Conservation (phyloP, 1,284 basidiomycete genomes). For the Coniferiporia sulphurascens region DNA sequence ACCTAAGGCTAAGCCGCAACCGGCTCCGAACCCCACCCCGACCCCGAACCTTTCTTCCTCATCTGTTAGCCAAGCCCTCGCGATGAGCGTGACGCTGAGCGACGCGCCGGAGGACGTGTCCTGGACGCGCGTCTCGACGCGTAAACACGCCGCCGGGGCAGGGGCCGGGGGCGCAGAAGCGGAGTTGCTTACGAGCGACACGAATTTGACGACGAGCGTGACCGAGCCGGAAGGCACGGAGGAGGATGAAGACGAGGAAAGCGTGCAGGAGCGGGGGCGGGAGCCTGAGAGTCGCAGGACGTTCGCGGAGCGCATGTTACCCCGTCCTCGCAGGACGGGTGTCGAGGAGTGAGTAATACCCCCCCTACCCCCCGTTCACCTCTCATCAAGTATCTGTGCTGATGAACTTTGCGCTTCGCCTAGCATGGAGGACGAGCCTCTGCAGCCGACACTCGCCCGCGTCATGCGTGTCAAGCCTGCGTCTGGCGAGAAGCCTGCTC, state of each 20-base stretch:
- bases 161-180: constrained; percentile 14
- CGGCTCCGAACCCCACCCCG: too few species aligned
- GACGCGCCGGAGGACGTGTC: constrained; percentile 40
- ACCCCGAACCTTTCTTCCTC: neutral
- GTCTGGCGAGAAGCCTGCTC: constrained; percentile 50
- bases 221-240: constrained; percentile 47
- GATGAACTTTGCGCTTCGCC: constrained; percentile 15
- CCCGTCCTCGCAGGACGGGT: constrained; percentile 55
- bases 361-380: constrained; percentile 18
- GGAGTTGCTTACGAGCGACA: constrained; percentile 47
- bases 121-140: constrained; percentile 49
- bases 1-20: neutral
- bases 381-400: constrained; percentile 14
- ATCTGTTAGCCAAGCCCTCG: neutral
- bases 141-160: constrained; percentile 20
- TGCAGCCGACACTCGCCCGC: constrained; percentile 49
- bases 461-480: constrained; percentile 59
- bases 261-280: constrained; percentile 19
- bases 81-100: constrained; percentile 6
- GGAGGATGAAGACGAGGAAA: constrained; percentile 26
- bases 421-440: constrained; percentile 60
- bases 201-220: constrained; percentile 46
- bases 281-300: constrained; percentile 34
- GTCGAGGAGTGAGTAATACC: constrained; percentile 55
- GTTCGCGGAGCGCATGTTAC: constrained; percentile 53